phyloP scores from a whole-genome alignment of 768 basidiomycete genomes.

The Punctularia strigosozonata region DNA sequence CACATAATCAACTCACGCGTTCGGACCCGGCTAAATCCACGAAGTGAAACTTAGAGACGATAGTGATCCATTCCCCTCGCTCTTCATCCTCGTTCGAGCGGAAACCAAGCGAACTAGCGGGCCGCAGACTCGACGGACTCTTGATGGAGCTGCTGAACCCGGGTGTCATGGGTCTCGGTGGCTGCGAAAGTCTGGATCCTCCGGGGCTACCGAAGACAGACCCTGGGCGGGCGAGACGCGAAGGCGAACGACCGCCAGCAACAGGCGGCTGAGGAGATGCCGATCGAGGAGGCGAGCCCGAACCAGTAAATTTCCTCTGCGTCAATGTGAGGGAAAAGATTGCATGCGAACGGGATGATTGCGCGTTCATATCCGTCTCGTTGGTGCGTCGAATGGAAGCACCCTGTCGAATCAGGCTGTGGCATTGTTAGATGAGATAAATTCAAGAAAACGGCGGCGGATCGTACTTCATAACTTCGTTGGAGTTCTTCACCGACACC shows the following conservation, averaged over 20 bases:
- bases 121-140: conserved; percentile 57
- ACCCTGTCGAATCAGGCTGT: conserved; percentile 78
- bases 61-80: conserved; percentile 75
- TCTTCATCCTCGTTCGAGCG: conserved; percentile 44
- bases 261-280: conserved; percentile 66
- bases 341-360: conserved; percentile 95
- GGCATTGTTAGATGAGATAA: conserved; percentile 7
- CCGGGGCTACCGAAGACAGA: conserved; percentile 45
- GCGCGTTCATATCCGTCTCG: conserved; percentile 98
- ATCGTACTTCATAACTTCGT: conserved; percentile 88
- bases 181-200: conserved; percentile 55
- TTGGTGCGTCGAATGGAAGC: conserved; percentile 88
- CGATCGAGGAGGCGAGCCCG: conserved; percentile 57
- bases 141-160: conserved; percentile 69
- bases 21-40: conserved; percentile 97
- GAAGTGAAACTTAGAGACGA: conserved; percentile 95
- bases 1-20: conserved; percentile 27
- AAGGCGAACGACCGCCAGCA: conserved; percentile 66
- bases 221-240: conserved; percentile 73
- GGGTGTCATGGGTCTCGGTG: conserved; percentile 70
- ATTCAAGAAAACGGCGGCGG: conserved; percentile 2
- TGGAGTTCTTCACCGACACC: conserved; percentile 70
- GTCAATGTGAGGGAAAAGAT: conserved; percentile 94
- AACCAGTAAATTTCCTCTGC: conserved; percentile 78
- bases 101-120: conserved; percentile 69